Evolutionary conservation across 805 yeast species (phyloP), one percentile per base, ranked within the genome.

Genomic region (Clavispora carvajalis): DNA sequence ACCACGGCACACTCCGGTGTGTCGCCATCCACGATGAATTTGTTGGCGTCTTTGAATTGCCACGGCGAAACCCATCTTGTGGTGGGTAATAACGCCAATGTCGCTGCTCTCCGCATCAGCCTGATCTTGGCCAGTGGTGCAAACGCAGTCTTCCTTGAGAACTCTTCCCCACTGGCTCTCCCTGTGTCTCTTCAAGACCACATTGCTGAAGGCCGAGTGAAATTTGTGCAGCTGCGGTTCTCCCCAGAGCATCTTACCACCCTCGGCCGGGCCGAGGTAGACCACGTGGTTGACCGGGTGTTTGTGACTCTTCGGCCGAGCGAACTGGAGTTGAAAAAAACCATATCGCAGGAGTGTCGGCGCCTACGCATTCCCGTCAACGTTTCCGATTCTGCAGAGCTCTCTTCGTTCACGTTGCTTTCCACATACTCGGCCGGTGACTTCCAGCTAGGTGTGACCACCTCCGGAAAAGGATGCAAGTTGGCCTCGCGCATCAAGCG

Each of bases 381-480:
- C 55, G 82, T 85, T 1, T 74, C 84, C 0, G 95, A 87, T 48
- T 74, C 79, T 12, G 79, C 89, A 0, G 80, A 79, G 23, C 67
- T 73, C 19, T 85, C 93, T 40, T 78, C 90, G 0, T 90, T 90
- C 58, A 77, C 91, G 1, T 59, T 88, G 39, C 66, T 88, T 17
- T 84, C 96, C 0, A 78, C 90, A 0, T 77, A 76, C 54, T 64
- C 69, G 2, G 79, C 81, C 41, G 93, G 95, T 6, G 79, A 76
- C 38, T 79, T 90, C 60, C 91, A 85, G 58, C 50, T 90, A 38
- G 95, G 95, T 1, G 77, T 90, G 8, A 79, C 91, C 3, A 90
- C 97, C 0, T 76, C 81, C 19, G 95, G 96, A 0, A 85, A 85
- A 62, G 96, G 97, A 4, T 90, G 97, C 64, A 77, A 87, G 38